Percentiles rank a stretch among this genome's conserved stretches.
Conservation (phyloP, 768 basidiomycete species). For the Naganishia friedmannii region DNA sequence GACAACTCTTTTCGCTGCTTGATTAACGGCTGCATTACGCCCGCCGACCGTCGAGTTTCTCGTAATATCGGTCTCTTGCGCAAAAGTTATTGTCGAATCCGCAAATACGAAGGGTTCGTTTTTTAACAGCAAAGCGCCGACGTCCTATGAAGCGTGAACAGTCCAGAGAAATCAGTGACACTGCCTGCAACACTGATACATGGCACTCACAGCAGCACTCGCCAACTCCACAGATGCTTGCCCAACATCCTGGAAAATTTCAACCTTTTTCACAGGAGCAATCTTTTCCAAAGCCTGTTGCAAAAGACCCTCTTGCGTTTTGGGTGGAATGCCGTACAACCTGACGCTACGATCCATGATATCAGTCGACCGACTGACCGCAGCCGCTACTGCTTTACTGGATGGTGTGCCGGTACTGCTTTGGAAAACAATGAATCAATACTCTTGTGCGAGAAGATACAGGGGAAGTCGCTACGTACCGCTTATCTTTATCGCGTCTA, state of each 20-base stretch:
- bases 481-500: background rate
- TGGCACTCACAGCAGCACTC: slow-evolving; percentile 52
- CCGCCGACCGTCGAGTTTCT: slow-evolving; percentile 9
- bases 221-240: slow-evolving; percentile 55
- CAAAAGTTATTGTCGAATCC: slow-evolving; percentile 62
- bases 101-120: slow-evolving; percentile 70
- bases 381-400: slow-evolving; percentile 14
- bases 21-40: slow-evolving; percentile 4
- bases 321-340: slow-evolving; percentile 68
- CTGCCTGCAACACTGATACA: no score
- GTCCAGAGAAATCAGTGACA: background rate
- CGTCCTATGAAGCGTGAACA: slow-evolving; percentile 66
- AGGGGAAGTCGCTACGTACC: background rate
- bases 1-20: slow-evolving; percentile 1
- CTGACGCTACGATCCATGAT: slow-evolving; percentile 64
- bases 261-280: slow-evolving; percentile 63
- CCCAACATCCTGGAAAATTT: slow-evolving; percentile 63
- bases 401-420: slow-evolving; percentile 3
- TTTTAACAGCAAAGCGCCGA: slow-evolving; percentile 70
- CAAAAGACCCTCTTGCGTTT: slow-evolving; percentile 81
- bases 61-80: slow-evolving; percentile 31
- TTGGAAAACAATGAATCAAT: background rate
- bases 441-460: background rate
- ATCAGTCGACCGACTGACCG: slow-evolving; percentile 12
- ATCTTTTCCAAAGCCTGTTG: slow-evolving; percentile 85